These are phyloP conservation scores for Miscanthus lutarioriparius DNA, from an alignment of 176 grass and related monocot species.

Conservation along the genomic window DNA sequence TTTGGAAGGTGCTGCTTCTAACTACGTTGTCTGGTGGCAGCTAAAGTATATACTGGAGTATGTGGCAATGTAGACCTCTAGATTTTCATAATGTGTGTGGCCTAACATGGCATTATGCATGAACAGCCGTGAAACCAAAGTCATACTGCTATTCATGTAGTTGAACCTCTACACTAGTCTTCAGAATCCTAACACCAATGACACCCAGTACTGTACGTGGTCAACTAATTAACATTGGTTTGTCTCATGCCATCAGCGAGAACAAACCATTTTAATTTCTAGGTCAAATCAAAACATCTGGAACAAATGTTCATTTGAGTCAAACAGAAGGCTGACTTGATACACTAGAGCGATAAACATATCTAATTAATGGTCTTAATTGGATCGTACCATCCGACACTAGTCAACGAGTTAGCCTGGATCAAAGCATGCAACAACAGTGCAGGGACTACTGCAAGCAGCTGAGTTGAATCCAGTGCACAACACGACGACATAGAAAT, in stretches of 20 bases:
- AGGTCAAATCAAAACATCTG: constrained; percentile 11
- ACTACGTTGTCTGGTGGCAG: background rate
- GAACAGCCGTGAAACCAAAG: constrained; percentile 15
- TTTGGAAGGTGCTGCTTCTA: constrained; percentile 8
- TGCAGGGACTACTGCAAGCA: background rate
- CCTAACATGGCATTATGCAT: constrained; percentile 13
- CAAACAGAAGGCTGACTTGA: constrained; percentile 35
- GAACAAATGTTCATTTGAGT: constrained; percentile 13
- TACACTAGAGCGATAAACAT: background rate
- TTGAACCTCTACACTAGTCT: background rate
- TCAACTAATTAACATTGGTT: constrained; percentile 26
- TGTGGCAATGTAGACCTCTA: background rate
- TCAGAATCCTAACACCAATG: constrained; percentile 17
- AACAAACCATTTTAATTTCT: background rate
- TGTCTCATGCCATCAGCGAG: background rate
- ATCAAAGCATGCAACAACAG: constrained; percentile 13
- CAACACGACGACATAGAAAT: no score
- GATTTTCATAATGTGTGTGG: constrained; percentile 9
- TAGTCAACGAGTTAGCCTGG: constrained; percentile 27
- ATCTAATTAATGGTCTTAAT: background rate
- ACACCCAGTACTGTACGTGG: background rate
- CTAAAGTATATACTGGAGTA: background rate
- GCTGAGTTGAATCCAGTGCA: background rate
- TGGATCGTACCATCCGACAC: constrained; percentile 30
- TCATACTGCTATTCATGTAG: background rate